Base-by-base conservation (phyloP, 2,329 filamentous ascomycete species). In the Cladosporium sp. region DNA sequence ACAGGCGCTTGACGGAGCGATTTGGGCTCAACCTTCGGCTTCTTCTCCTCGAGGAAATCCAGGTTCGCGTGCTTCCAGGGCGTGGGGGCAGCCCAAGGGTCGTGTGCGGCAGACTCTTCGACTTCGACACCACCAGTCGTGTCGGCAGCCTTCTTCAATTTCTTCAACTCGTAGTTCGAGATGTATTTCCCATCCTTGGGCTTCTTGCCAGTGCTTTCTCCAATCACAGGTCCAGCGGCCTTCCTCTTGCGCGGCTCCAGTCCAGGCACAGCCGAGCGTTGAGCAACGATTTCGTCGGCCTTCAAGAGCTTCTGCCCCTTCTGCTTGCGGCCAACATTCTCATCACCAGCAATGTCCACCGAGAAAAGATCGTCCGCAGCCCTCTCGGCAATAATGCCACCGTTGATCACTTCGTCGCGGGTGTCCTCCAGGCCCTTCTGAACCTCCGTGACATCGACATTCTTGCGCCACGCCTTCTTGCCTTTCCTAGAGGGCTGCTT, bases 401-500 rank as follows among this genome's bases (percentile, higher is more conserved):
- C 93, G 76, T 85, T 81, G 60, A 95, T 93, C 56, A 96, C 86
- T 74, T 97, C 87, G 54, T 95, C 86, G 64, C 93, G 89, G 60
- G 95, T 76, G 65, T 87, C 80, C 58, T 90, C 85, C 33, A 98
- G 81, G 56, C 93, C 93, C 50, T 86, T 75, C 63, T 92, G 81
- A 22, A 98, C 82, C 57, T 95, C 85, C 28, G 88, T 86, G 57
- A 97, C 82, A 72, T 98, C 89, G 70, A 98, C 89, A 74, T 98
- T 95, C 72, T 97, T 98, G 67, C 93, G 82, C 93, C 93, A 98
- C 32, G 93, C 92, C 75, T 95, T 97, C 74, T 97, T 97, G 63
- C 95, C 93, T 70, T 98, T 98, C 68, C 93, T 81, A 4, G 92
- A 97, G 22, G 90, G 83, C 71, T 98, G 93, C 58, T 82, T 90